Evolutionary conservation across 371 early-diverging fungal genomes (phyloP).

Genomic region (Phascolomyces articulosus): DNA sequence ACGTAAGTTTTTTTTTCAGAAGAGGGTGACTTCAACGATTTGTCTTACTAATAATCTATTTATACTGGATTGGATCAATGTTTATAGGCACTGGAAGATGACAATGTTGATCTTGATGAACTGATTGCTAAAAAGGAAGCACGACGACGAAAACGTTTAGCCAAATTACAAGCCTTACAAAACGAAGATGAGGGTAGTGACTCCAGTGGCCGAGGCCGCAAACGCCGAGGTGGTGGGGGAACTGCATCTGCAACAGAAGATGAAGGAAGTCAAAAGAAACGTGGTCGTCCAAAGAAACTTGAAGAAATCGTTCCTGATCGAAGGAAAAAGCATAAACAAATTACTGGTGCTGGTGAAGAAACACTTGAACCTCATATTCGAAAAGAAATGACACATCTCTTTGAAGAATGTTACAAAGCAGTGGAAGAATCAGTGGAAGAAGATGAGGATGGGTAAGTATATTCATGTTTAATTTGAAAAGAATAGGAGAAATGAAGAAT

Average conservation of each 20-base stretch:
- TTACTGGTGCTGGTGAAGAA: slow-evolving; percentile 2
- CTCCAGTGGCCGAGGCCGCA: neutral
- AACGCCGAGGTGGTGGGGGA: neutral
- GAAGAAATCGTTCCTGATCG: neutral
- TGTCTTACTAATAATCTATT: too few species aligned
- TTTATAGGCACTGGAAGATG: slow-evolving; percentile 23
- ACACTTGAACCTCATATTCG: slow-evolving; percentile 29
- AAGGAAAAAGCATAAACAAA: neutral
- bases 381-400: slow-evolving; percentile 48
- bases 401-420: slow-evolving; percentile 52
- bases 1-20: slow-evolving; percentile 40
- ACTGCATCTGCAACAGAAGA: neutral
- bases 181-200: neutral
- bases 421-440: slow-evolving; percentile 56
- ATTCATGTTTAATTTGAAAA: neutral
- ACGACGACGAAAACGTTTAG: slow-evolving; percentile 19
- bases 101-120: slow-evolving; percentile 23
- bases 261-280: slow-evolving; percentile 10
- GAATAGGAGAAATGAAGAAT: too few species aligned
- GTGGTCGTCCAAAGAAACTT: slow-evolving; percentile 16
- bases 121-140: slow-evolving; percentile 20
- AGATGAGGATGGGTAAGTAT: slow-evolving; percentile 42
- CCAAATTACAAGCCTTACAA: neutral
- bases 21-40: too few species aligned
- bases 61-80: too few species aligned